phyloP scores from a whole-genome alignment of 75 land plant species.

The Pseudotsuga menziesii region DNA sequence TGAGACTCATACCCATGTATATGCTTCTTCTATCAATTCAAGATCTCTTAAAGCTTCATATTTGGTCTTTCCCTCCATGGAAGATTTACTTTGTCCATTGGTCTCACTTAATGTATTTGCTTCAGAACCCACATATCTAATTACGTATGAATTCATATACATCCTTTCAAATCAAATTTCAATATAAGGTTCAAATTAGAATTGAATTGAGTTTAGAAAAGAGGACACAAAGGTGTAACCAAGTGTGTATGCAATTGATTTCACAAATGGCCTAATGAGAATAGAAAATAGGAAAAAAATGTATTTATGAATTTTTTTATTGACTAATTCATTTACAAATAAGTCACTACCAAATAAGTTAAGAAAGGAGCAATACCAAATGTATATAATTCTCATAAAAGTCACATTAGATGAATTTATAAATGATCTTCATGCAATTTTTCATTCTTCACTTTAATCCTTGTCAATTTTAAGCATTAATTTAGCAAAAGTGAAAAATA shows the following conservation, averaged over 20 bases:
- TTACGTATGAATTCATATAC: neutral
- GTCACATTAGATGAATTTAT: no score
- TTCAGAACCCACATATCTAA: neutral
- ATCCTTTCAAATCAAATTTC: slow-evolving; percentile 39
- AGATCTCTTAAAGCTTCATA: neutral
- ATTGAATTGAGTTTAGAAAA: slow-evolving; percentile 49
- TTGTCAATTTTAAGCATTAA: no score
- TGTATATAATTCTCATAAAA: no score
- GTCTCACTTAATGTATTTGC: neutral
- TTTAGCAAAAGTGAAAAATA: no score
- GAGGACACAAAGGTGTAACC: slow-evolving; percentile 38
- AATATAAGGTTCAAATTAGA: slow-evolving; percentile 28
- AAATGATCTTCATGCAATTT: no score
- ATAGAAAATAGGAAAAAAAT: slow-evolving; percentile 7
- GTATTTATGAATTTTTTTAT: neutral
- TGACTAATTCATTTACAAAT: no score
- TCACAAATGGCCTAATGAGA: neutral
- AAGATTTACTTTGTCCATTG: neutral
- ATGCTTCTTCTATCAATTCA: slow-evolving; percentile 27
- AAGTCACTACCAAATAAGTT: no score
- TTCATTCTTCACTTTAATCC: no score
- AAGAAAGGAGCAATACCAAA: no score
- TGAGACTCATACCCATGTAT: slow-evolving; percentile 34
- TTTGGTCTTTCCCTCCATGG: neutral
- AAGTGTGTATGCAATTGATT: slow-evolving; percentile 37